Base-by-base conservation (phyloP, 2,329 filamentous ascomycete species). In the Ophiognomonia clavigignenti-juglandacearum region DNA sequence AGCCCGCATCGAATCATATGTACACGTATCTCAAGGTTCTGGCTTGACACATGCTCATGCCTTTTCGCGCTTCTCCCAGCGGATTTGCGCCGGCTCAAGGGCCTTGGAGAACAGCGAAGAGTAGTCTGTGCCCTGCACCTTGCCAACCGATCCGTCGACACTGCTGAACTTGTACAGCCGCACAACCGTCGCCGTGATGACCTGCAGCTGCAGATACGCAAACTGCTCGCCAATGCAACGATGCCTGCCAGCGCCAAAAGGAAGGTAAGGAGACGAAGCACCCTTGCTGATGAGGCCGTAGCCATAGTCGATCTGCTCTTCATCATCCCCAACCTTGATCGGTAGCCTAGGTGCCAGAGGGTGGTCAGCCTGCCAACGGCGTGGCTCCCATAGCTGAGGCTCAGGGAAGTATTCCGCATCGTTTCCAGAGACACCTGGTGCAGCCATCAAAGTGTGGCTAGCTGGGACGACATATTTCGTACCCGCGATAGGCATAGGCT, bases 141-240 rank as follows among this genome's bases (percentile, higher is more conserved):
- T 77, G 60, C 50, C 47, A 16, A 80, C 71, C 63, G 77, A 80
- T n/a, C 86, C 85, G 57, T 86, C 82, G 3, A 82, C 65, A 58
- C 89, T 95, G 61, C 77, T 75, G 64, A 96, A 80, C 71, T 88
- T 92, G 72, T 96, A 88, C 44, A 82, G 64, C 41, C 89, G 78
- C 34, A 95, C 86, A 55, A 91, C 71, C 49, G 82, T 83, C 42
- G 84, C 88, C 11, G 85, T 73, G 56, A 97, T 95, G 37, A 88
- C 90, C 63, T 91, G 85, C 53, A 97, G 74, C 70, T 97, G 92
- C 48, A 95, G 77, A 64, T 95, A 95, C 57, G 92, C 92, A 65
- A 96, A 97, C 61, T 96, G 89, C 75, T 97, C 92, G 55, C 92
- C 92, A 61, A 97, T 96, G 69, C 92, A 97, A 56, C 92, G 78